Base-by-base conservation (phyloP, 495 filamentous ascomycete genomes). In the Talaromyces proteolyticus region DNA sequence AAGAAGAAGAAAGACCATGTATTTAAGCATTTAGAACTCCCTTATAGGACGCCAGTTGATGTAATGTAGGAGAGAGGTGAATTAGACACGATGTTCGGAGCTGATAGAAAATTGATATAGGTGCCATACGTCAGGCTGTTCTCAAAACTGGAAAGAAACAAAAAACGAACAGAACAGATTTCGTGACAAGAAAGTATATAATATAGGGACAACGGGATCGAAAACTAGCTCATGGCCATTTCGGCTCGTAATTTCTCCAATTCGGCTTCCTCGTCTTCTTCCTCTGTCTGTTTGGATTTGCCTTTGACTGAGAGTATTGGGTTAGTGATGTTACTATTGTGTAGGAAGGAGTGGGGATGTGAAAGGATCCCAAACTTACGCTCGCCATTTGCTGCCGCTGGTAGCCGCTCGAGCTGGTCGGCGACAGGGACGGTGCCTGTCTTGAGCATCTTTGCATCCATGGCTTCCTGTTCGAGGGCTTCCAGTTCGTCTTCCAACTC, bases 211-310 rank as follows among this genome's bases (percentile, higher is more conserved):
- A 4, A 34, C 14, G 8, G 29, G 8, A n/a, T n/a, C n/a, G n/a
- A n/a, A n/a, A n/a, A 8, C 44, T 47, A 47, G 21, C 64, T 59
- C 85, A 96, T 95, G 50, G 91, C 91, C 93, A 98, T 98, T 70
- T 96, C 93, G 37, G 89, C 92, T 67, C 92, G 90, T 58, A 98
- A 66, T 68, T 93, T 96, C 64, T 84, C 81, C 60, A 99, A 75
- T 71, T 99, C 94, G 56, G 84, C 92, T 65, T 96, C 93, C 61
- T 96, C 91, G 81, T 97, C 92, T 63, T 95, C 91, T 65, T 86
- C 45, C 53, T 79, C 73, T 44, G 67, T 64, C 45, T 73, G 69
- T 37, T 82, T 82, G 44, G 74, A 70, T 73, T 84, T 85, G 62
- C 78, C 81, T 82, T 66, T 71, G 39, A 65, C 61, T 70, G 53